Percentiles rank a stretch among this genome's conserved stretches.
phyloP scores from a whole-genome alignment of 257 asterid genomes.

The Sherardia arvensis region DNA sequence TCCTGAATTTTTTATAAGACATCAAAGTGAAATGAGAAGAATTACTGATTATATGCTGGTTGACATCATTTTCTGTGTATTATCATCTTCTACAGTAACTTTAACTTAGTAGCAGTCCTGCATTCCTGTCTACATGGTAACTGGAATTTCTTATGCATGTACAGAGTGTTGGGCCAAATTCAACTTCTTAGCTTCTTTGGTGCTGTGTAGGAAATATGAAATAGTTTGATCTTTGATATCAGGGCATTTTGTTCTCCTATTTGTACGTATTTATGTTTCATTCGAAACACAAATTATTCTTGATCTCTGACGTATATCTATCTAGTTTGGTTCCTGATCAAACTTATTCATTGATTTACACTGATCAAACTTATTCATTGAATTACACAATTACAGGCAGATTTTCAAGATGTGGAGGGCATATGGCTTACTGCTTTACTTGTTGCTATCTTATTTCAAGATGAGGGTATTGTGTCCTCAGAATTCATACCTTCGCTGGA shows the following conservation, averaged over 20 bases:
- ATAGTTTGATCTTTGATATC: neutral
- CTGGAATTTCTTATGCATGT: neutral
- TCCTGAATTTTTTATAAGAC: neutral
- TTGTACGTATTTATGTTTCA: neutral
- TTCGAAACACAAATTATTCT: neutral
- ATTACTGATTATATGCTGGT: neutral
- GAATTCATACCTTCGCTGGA: constrained; percentile 44
- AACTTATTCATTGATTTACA: too few species aligned
- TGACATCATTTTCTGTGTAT: neutral
- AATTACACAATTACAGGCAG: constrained; percentile 41
- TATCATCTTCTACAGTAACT: neutral
- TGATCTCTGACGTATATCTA: neutral
- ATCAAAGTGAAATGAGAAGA: neutral
- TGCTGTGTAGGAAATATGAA: neutral
- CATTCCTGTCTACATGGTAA: neutral
- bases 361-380: neutral
- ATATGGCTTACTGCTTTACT: constrained; percentile 74
- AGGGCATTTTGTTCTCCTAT: neutral
- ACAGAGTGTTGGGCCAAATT: neutral
- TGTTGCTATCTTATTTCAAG: constrained; percentile 70
- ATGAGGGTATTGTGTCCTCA: constrained; percentile 43
- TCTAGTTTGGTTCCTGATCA: neutral
- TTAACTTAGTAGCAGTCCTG: neutral
- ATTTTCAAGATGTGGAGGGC: constrained; percentile 65
- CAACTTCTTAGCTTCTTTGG: neutral